phyloP scores from a whole-genome alignment of 1,284 basidiomycete species.

The Trametes hirsuta region DNA sequence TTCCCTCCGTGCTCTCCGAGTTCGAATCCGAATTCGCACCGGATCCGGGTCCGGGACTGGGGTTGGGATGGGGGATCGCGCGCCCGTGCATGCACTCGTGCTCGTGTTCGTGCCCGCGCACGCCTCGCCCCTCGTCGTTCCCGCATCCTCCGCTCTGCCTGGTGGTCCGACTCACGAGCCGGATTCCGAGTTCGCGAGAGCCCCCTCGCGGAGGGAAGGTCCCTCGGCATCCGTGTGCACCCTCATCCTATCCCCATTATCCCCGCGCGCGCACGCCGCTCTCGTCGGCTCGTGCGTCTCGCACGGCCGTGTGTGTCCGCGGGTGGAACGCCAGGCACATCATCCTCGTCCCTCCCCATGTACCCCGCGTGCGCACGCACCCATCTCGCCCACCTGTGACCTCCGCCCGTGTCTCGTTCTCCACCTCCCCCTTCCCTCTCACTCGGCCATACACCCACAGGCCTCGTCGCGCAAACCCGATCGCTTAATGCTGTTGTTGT shows the following conservation, averaged over 20 bases:
- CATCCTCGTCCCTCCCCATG: neutral
- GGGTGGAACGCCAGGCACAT: neutral
- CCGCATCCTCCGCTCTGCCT: too few relatives aligned
- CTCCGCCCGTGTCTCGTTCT: neutral
- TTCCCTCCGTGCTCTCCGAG: neutral
- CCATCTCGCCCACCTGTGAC: too few relatives aligned
- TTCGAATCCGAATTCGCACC: neutral
- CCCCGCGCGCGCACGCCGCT: too few relatives aligned
- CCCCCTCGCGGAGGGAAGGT: too few relatives aligned
- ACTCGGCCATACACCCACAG: neutral
- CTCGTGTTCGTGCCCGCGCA: too few relatives aligned
- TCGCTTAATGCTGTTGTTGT: neutral
- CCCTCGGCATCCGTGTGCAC: too few relatives aligned
- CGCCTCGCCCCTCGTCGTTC: too few relatives aligned
- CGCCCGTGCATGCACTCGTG: too few relatives aligned
- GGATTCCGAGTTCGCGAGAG: too few relatives aligned
- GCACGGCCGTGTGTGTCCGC: conserved; percentile 12
- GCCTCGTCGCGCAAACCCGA: neutral
- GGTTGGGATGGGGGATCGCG: too few relatives aligned
- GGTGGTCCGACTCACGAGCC: too few relatives aligned
- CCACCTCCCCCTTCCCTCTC: neutral
- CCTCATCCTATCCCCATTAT: too few relatives aligned
- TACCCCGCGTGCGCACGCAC: neutral
- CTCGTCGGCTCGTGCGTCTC: neutral
- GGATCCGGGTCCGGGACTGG: neutral